Base-by-base conservation (phyloP, 495 filamentous ascomycete species). In the Glutinoglossum americanum region DNA sequence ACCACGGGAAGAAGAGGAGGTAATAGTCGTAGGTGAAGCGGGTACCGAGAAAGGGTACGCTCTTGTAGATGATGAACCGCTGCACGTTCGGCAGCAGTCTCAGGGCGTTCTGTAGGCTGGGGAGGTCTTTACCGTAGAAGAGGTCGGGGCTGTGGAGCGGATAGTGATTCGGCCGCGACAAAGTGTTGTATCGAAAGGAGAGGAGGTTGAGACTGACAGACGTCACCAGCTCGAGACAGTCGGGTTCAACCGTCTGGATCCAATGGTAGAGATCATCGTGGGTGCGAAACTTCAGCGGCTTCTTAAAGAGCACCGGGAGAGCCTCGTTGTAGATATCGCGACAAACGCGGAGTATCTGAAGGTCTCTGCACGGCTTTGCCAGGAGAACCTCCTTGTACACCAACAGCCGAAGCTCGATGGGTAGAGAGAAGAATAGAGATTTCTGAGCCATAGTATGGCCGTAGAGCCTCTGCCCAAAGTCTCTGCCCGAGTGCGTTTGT, bases 261-360 rank as follows among this genome's bases (percentile, higher is more conserved):
- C 64, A 66, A 9, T 44, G 15, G 28, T 59, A 54, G 19, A 66
- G 58, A 28, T 56, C 62, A n/a, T 56, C 51, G 25, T 62, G 64
- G 2, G 61, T 55, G 15, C 25, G 44, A 57, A 66, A 65, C 9
- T 54, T n/a, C 21, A 62, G 25, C 28, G 59, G 60, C 28, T 61
- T 27, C 45, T 66, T 62, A 58, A 61, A 66, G 23, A 66, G 60
- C 45, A 65, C 60, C 27, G 59, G 60, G n/a, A 56, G 58, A 15
- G 61, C 55, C 47, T 66, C 63, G 1, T 23, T 7, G 39, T 65
- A 64, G 23, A 66, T 62, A 19, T 65, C 56, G 17, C 51, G 64
- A 37, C 63, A 65, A 4, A 59, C 48, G 30, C 60, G 15, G 4
- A 65, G 56, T 4, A 66, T 59, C 25, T 62, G 59, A 23, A 59